These are phyloP conservation scores for Cyclospora cayetanensis DNA, from an alignment of 169 alveolate species.

Conservation along the genomic window DNA sequence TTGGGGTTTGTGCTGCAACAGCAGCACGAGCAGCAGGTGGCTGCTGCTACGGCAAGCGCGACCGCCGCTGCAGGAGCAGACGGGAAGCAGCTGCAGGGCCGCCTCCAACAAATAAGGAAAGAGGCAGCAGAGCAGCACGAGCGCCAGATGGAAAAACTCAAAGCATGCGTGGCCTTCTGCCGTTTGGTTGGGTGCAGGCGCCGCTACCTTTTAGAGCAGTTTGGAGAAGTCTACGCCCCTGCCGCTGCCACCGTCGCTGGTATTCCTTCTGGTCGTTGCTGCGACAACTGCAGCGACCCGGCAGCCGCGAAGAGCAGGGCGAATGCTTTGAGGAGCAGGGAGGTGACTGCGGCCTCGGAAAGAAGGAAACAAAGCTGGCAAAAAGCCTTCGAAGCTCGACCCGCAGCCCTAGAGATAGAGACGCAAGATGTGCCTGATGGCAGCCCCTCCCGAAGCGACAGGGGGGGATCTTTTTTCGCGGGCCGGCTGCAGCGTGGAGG, in stretches of 20 bases:
- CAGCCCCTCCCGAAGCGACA: not conserved
- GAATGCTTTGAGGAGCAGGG: not conserved
- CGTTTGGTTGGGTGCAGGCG: not conserved
- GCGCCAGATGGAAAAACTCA: not conserved
- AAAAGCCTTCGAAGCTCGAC: not conserved
- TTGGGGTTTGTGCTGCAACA: conserved; percentile 39
- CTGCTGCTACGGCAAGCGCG: not conserved
- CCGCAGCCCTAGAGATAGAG: not conserved
- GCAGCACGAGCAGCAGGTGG: not conserved
- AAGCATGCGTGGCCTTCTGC: conserved; percentile 4
- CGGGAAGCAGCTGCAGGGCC: no score
- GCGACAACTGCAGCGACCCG: conserved; percentile 47
- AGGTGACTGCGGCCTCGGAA: not conserved
- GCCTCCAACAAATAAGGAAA: not conserved
- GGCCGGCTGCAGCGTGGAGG: not conserved
- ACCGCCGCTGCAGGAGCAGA: conserved; percentile 19
- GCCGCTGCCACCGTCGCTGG: conserved; percentile 12
- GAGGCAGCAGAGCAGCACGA: conserved; percentile 37
- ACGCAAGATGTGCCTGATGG: not conserved
- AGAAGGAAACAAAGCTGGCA: not conserved
- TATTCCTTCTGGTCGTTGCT: conserved; percentile 12
- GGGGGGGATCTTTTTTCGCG: not conserved
- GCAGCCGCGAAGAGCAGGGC: not conserved
- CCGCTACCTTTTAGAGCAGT: conserved; percentile 1
- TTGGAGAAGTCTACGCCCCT: not conserved